Evolutionary conservation across 2,329 filamentous ascomycete species (phyloP).

Genomic region (Peltaster fructicola): DNA sequence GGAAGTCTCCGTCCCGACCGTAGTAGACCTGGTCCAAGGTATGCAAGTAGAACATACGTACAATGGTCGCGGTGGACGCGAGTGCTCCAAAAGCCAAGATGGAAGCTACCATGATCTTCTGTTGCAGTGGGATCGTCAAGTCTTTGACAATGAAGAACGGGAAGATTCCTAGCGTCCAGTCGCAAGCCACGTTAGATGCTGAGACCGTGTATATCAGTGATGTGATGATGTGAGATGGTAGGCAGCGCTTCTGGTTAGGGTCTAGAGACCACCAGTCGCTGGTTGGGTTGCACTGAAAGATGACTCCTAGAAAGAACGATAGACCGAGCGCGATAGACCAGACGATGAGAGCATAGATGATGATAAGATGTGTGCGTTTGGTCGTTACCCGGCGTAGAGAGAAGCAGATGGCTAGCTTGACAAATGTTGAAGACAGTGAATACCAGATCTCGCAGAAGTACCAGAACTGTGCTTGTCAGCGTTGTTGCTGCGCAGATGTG

Average conservation of each 20-base stretch:
- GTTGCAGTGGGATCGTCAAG: slow-evolving; percentile 22
- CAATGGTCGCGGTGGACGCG: slow-evolving; percentile 35
- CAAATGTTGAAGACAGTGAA: slow-evolving; percentile 28
- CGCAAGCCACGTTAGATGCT: slow-evolving; percentile 23
- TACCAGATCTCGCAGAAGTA: slow-evolving; percentile 41
- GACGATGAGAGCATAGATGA: slow-evolving; percentile 30
- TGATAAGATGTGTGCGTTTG: slow-evolving; percentile 25
- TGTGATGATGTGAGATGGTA: slow-evolving; percentile 30
- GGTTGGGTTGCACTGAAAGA: slow-evolving; percentile 37
- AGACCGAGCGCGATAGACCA: slow-evolving; percentile 28
- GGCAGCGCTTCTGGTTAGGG: slow-evolving; percentile 23
- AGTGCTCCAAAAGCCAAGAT: slow-evolving; percentile 24
- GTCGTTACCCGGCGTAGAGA: slow-evolving; percentile 36
- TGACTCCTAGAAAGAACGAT: slow-evolving; percentile 33
- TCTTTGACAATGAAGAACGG: slow-evolving; percentile 25
- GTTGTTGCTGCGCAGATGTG: background rate
- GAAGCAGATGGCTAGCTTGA: slow-evolving; percentile 36
- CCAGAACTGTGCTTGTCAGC: slow-evolving; percentile 23
- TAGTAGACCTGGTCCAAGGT: slow-evolving; percentile 19
- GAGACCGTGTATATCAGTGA: slow-evolving; percentile 18
- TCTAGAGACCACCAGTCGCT: slow-evolving; percentile 32
- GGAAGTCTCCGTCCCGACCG: slow-evolving; percentile 22
- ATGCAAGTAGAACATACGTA: slow-evolving; percentile 27
- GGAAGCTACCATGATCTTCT: slow-evolving; percentile 21
- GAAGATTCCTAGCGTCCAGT: slow-evolving; percentile 24